These are phyloP conservation scores for Macrolepiota albuminosa DNA, from an alignment of 768 basidiomycete genomes.

Conservation along the genomic window DNA sequence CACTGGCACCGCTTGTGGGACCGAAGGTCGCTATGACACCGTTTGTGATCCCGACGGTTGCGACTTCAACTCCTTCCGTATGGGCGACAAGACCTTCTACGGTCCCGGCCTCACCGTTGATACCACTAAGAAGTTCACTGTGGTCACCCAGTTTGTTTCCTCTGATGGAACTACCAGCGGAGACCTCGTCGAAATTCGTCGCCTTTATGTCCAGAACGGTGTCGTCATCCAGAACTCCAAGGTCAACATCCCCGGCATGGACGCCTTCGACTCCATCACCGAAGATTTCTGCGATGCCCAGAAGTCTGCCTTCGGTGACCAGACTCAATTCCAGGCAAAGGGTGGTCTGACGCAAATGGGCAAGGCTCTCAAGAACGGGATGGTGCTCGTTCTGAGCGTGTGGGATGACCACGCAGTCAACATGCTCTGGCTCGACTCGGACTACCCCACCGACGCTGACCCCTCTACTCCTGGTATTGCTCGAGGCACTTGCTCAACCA, in stretches of 20 bases:
- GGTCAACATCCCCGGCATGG: slow-evolving; percentile 40
- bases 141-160: slow-evolving; percentile 56
- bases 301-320: slow-evolving; percentile 41
- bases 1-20: slow-evolving; percentile 33
- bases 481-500: slow-evolving; percentile 36
- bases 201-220: not conserved
- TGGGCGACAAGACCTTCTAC: no score
- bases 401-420: slow-evolving; percentile 38
- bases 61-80: no score
- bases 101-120: slow-evolving; percentile 34
- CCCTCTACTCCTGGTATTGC: slow-evolving; percentile 16
- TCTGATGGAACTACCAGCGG: slow-evolving; percentile 40
- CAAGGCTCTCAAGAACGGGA: slow-evolving; percentile 31
- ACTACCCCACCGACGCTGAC: slow-evolving; percentile 25
- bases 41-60: no score
- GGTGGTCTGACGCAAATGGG: slow-evolving; percentile 38
- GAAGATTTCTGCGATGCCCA: slow-evolving; percentile 20
- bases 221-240: not conserved
- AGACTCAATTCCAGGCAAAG: slow-evolving; percentile 33
- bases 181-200: slow-evolving; percentile 42
- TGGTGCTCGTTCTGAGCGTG: slow-evolving; percentile 36
- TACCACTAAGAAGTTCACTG: slow-evolving; percentile 46
- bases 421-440: slow-evolving; percentile 23
- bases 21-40: slow-evolving; percentile 20
- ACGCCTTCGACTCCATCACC: slow-evolving; percentile 12